Conservation (phyloP, 495 filamentous ascomycete genomes). For the Hypoxylon rickii region DNA sequence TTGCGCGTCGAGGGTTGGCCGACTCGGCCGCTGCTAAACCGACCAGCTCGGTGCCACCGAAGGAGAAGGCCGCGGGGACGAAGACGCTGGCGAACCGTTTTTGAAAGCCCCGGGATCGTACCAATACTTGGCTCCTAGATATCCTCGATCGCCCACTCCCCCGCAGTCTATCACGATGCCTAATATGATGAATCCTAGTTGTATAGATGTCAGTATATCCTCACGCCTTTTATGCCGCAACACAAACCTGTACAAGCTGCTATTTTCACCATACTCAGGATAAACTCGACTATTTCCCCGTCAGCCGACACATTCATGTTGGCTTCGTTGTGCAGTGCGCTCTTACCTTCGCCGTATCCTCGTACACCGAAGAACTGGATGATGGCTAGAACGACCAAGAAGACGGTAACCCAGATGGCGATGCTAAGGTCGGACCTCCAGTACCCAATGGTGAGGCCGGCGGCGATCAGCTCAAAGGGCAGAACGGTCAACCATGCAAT, state of each 20-base stretch:
- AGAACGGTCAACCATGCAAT: constrained; percentile 60
- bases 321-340: no score
- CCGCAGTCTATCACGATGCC: constrained; percentile 57
- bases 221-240: neutral
- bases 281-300: constrained; percentile 48
- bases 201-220: neutral
- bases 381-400: constrained; percentile 53
- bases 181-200: constrained; percentile 55
- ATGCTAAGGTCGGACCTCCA: constrained; percentile 49
- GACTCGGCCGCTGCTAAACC: constrained; percentile 81
- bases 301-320: no score
- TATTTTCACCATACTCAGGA: constrained; percentile 47
- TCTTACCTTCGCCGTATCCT: constrained; percentile 58
- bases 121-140: constrained; percentile 62
- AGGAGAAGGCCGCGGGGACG: constrained; percentile 69
- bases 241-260: constrained; percentile 33
- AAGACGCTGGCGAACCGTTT: constrained; percentile 69
- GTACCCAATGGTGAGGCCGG: constrained; percentile 50
- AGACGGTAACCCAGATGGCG: constrained; percentile 62
- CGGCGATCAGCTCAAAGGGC: constrained; percentile 57
- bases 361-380: constrained; percentile 70
- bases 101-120: constrained; percentile 65
- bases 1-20: constrained; percentile 72
- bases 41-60: constrained; percentile 72
- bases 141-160: constrained; percentile 67